These are phyloP conservation scores for Ceratocystis cubensis DNA, from an alignment of 2,329 filamentous ascomycete genomes.

Conservation along the genomic window DNA sequence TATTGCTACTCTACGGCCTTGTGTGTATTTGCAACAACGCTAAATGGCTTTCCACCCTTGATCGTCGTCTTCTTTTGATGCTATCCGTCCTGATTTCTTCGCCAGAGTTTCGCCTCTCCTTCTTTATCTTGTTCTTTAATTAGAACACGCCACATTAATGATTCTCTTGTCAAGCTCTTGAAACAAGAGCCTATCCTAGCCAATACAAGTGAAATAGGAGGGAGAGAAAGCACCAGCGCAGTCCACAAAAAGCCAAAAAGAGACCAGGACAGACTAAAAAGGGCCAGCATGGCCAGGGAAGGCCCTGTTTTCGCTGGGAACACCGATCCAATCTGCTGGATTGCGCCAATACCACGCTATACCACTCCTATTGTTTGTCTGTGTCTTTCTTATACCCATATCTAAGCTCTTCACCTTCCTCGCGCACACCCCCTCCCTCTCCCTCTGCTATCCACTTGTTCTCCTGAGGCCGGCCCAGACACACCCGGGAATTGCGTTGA, in stretches of 20 bases:
- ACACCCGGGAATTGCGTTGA: slow-evolving; percentile 1
- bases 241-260: too few species aligned
- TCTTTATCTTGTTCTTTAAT: neutral
- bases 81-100: neutral
- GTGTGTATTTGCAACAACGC: neutral
- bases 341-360: neutral
- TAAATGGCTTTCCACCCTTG: neutral
- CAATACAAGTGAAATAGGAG: slow-evolving; percentile 11
- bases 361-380: too few species aligned
- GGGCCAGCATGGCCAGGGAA: neutral
- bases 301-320: neutral
- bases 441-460: neutral
- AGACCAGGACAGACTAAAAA: too few species aligned
- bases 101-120: neutral
- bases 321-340: slow-evolving; percentile 6
- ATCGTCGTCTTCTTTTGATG: neutral
- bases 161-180: slow-evolving; percentile 15
- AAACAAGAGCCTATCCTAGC: slow-evolving; percentile 9
- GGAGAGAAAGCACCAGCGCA: neutral
- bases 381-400: too few species aligned
- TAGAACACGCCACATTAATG: slow-evolving; percentile 18
- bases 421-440: neutral
- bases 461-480: slow-evolving; percentile 1
- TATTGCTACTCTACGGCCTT: too few species aligned
- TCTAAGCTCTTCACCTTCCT: too few species aligned